phyloP scores from a whole-genome alignment of 495 filamentous ascomycete species.

The Wilcoxina mikolae region DNA sequence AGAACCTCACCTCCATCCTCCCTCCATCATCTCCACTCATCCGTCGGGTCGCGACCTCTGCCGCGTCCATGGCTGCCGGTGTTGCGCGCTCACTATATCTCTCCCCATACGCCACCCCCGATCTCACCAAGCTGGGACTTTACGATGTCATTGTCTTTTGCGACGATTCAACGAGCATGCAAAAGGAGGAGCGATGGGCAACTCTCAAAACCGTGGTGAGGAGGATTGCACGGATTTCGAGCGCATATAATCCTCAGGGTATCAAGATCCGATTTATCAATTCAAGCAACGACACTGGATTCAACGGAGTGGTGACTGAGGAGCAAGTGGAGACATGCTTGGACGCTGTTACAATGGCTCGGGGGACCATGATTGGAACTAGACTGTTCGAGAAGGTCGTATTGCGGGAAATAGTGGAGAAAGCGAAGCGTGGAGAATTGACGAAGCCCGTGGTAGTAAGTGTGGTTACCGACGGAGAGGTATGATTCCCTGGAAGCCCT shows the following conservation, averaged over 20 bases:
- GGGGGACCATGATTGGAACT: conserved; percentile 51
- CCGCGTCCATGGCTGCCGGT: neutral
- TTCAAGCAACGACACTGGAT: conserved; percentile 1
- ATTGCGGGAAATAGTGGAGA: conserved; percentile 40
- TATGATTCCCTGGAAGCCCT: neutral
- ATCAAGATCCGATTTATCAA: conserved; percentile 9
- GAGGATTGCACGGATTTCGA: neutral
- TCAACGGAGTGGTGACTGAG: conserved; percentile 38
- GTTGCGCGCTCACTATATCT: neutral
- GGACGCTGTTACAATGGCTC: conserved; percentile 40
- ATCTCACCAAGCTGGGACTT: conserved; percentile 14
- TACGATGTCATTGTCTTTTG: conserved; percentile 19
- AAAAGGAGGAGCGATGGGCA: neutral
- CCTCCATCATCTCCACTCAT: neutral
- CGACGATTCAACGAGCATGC: conserved; percentile 16
- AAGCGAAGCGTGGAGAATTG: conserved; percentile 36
- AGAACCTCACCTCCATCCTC: neutral
- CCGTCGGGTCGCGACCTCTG: neutral
- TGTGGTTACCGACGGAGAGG: conserved; percentile 47
- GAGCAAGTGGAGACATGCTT: conserved; percentile 42
- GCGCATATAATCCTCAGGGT: conserved; percentile 2
- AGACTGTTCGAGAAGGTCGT: conserved; percentile 44
- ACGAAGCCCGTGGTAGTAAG: conserved; percentile 51
- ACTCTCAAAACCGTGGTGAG: neutral
- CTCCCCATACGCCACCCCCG: neutral